These are phyloP conservation scores for Zizania latifolia DNA, from an alignment of 176 grass and related monocot genomes.

Conservation along the genomic window DNA sequence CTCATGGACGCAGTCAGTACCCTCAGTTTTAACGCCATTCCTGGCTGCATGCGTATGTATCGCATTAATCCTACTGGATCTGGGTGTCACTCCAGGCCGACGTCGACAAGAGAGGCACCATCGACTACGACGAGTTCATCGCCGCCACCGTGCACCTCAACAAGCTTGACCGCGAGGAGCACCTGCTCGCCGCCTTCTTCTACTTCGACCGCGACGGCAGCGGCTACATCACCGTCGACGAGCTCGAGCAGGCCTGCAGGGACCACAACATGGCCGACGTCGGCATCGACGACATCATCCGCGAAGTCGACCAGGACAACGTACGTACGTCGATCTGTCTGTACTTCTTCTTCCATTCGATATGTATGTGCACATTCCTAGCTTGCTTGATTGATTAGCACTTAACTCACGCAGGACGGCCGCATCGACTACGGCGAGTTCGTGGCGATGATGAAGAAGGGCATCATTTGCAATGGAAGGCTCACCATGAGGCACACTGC, in stretches of 20 bases:
- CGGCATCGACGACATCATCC: constrained; percentile 57
- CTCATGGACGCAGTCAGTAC: constrained; percentile 53
- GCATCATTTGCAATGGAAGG: constrained; percentile 46
- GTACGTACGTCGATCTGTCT: background rate
- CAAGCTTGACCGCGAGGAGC: constrained; percentile 74
- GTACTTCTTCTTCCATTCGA: background rate
- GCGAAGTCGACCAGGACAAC: constrained; percentile 73
- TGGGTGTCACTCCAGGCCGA: constrained; percentile 31
- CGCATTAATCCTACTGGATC: too few relatives aligned
- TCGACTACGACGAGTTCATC: constrained; percentile 76
- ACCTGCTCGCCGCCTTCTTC: constrained; percentile 50
- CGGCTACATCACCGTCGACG: constrained; percentile 73
- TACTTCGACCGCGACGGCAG: constrained; percentile 91
- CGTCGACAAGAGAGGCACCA: constrained; percentile 54
- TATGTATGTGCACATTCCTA: too few relatives aligned
- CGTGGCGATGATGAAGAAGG: constrained; percentile 79
- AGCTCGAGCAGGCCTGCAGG: constrained; percentile 74
- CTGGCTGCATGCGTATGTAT: too few relatives aligned
- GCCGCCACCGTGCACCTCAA: constrained; percentile 67
- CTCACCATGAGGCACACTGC: too few relatives aligned
- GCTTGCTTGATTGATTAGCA: too few relatives aligned
- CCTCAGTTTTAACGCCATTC: too few relatives aligned
- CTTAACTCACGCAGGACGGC: constrained; percentile 58
- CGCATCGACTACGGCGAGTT: constrained; percentile 70
- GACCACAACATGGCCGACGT: constrained; percentile 71